These are phyloP conservation scores for Xylaria sp. DNA, from an alignment of 2,329 filamentous ascomycete genomes.

Conservation along the genomic window DNA sequence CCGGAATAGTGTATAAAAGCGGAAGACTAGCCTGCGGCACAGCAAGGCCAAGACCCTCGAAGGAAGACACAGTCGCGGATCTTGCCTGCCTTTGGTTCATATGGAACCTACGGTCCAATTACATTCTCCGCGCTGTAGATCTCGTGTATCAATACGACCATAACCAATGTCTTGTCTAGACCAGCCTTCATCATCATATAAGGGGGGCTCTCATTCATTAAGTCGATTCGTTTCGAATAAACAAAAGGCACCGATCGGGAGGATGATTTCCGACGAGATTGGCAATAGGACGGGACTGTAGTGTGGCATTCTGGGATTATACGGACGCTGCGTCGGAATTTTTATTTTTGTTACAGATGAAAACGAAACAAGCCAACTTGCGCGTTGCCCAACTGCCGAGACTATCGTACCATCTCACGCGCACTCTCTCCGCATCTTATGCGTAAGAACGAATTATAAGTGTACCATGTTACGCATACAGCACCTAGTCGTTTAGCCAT, in stretches of 20 bases:
- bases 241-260: slow-evolving; percentile 1
- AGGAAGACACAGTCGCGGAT: slow-evolving; percentile 25
- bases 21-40: slow-evolving; percentile 29
- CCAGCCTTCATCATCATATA: slow-evolving; percentile 6
- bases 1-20: not conserved
- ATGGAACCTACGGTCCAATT: slow-evolving; percentile 6
- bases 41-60: slow-evolving; percentile 18
- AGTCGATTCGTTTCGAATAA: slow-evolving; percentile 9
- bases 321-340: slow-evolving; percentile 26
- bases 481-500: not conserved
- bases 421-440: not conserved
- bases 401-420: slow-evolving; percentile 12
- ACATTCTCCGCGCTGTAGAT: slow-evolving; percentile 17
- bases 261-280: slow-evolving; percentile 12
- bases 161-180: not conserved
- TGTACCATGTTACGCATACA: not conserved
- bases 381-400: slow-evolving; percentile 28
- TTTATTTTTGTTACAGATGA: slow-evolving; percentile 19
- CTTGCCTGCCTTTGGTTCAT: slow-evolving; percentile 16
- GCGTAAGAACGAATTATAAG: not conserved
- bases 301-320: slow-evolving; percentile 12
- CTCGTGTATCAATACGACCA: slow-evolving; percentile 25
- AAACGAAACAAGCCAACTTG: slow-evolving; percentile 7
- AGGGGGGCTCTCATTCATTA: slow-evolving; percentile 16
- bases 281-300: not conserved